Base-by-base conservation (phyloP, 192 early-diverging fungal genomes). In the Entomortierella lignicola region DNA sequence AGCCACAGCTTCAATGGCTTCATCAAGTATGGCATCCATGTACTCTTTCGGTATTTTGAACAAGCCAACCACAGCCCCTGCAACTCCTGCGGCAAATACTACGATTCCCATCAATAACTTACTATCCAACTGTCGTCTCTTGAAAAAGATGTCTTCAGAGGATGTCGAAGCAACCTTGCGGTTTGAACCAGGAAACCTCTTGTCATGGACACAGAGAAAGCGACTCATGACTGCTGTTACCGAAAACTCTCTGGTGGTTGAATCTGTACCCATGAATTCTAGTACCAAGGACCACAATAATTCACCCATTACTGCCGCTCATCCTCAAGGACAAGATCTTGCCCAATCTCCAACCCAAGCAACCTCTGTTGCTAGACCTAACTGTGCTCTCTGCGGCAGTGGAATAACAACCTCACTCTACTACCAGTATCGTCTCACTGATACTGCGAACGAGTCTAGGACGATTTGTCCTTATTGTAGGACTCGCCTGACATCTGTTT, bases 81-180 rank as follows among this genome's bases (percentile, higher is more conserved):
- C 55, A 15, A 17, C 52, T 11, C 66, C 65, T 27, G 55, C 71
- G 0, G 21, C 71, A 13, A 81, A 69, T 62, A 55, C 66, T 8
- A 37, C 69, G 25, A 65, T 74, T 8, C 75, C 75, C 8, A 70
- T 79, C 55, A 79, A 32, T 44, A 79, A 26, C 17, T 57, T 79
- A 10, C 42, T 79, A 1, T 73, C 80, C 7, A 74, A 75, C 44
- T 74, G 72, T 52, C 60, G 63, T 30, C 68, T 81, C 15, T 47
- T 81, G 30, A 81, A 81, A 67, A 72, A 74, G 44, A 73, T 81
- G 55, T 69, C 71, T 6, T 30, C 71, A 10, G 80, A 81, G 63
- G 80, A 81, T 58, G 71, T 81, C 4, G 80, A 81, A 17, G 71
- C 80, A 26, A 81, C 80, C 10, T 29, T 81, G 11, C 43, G 65